Percentiles rank a stretch among this genome's conserved stretches.
Conservation (phyloP, 768 basidiomycete species). For the Leccinum fibrillosum region DNA sequence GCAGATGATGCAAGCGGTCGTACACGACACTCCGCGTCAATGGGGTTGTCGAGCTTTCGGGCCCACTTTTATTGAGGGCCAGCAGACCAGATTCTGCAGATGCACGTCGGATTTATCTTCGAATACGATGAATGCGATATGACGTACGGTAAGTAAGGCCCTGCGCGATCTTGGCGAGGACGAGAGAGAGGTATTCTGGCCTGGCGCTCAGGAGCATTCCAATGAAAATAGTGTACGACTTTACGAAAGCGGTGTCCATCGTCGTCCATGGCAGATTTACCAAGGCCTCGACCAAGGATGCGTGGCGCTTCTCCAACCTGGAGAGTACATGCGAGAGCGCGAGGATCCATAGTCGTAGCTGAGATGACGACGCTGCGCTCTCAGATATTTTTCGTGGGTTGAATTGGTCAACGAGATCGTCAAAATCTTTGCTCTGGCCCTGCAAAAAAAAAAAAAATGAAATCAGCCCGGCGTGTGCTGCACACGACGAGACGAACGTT, state of each 20-base stretch:
- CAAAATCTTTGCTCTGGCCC: constrained; percentile 75
- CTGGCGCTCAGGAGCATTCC: constrained; percentile 89
- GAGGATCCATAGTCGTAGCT: constrained; percentile 77
- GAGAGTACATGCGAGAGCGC: constrained; percentile 93
- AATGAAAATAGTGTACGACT: constrained; percentile 84
- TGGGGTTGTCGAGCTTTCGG: constrained; percentile 64
- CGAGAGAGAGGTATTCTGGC: constrained; percentile 85
- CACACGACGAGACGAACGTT: constrained; percentile 46
- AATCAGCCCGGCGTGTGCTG: constrained; percentile 12
- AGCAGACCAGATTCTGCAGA: constrained; percentile 67
- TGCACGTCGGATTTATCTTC: not conserved
- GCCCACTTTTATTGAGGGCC: constrained; percentile 51
- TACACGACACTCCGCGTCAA: constrained; percentile 83
- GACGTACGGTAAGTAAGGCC: constrained; percentile 88
- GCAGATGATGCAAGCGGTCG: constrained; percentile 79
- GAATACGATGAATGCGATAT: not conserved
- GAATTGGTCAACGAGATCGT: constrained; percentile 89
- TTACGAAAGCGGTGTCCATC: constrained; percentile 82
- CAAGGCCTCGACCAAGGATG: constrained; percentile 80
- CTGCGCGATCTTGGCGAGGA: constrained; percentile 77
- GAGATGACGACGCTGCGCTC: constrained; percentile 37
- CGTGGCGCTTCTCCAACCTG: constrained; percentile 77
- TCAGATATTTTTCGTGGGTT: constrained; percentile 43
- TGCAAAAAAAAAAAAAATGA: constrained; percentile 27
- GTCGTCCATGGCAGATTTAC: constrained; percentile 89